A percentile compares a stretch with the other conserved stretches of the same genome.
Evolutionary conservation across 2,329 filamentous ascomycete genomes (phyloP).

Genomic region (Chaetomium strumarium): DNA sequence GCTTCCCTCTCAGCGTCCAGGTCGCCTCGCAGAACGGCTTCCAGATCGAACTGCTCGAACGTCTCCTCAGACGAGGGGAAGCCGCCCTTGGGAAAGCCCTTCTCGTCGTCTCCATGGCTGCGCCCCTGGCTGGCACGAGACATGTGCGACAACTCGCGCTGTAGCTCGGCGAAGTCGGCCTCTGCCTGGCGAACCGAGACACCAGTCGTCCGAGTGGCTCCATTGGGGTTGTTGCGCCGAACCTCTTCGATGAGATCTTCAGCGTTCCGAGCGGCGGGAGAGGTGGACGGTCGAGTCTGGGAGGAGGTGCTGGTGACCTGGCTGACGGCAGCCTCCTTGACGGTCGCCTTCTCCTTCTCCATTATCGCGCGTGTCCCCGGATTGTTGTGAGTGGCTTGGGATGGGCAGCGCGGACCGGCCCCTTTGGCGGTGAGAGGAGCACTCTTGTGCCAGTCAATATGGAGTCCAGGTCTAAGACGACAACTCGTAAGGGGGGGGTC

Average conservation of each 20-base stretch:
- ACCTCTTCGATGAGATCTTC: constrained; percentile 38
- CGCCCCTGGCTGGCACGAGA: constrained; percentile 45
- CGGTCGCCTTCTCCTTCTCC: constrained; percentile 5
- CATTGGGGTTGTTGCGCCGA: constrained; percentile 43
- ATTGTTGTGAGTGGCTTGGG: too few relatives aligned
- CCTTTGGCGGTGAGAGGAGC: too few relatives aligned
- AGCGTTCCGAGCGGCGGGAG: constrained; percentile 26
- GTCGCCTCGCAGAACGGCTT: constrained; percentile 65
- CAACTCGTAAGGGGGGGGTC: too few relatives aligned
- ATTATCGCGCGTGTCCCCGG: not conserved
- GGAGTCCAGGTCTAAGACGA: too few relatives aligned
- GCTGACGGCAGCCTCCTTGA: not conserved
- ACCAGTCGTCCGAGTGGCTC: constrained; percentile 40
- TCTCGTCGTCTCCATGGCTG: constrained; percentile 52
- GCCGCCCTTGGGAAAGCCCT: constrained; percentile 37
- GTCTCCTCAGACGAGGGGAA: constrained; percentile 39
- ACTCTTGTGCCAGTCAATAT: too few relatives aligned
- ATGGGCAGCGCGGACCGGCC: too few relatives aligned
- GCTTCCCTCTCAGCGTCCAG: constrained; percentile 66
- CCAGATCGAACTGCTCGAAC: constrained; percentile 65
- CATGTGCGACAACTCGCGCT: constrained; percentile 52
- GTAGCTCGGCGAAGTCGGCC: constrained; percentile 64
- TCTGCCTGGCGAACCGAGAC: constrained; percentile 63
- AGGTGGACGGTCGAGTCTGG: constrained; percentile 16
- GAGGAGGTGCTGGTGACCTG: not conserved